Evolutionary conservation across 1,284 basidiomycete genomes (phyloP).

Genomic region (Irpex lacteus): DNA sequence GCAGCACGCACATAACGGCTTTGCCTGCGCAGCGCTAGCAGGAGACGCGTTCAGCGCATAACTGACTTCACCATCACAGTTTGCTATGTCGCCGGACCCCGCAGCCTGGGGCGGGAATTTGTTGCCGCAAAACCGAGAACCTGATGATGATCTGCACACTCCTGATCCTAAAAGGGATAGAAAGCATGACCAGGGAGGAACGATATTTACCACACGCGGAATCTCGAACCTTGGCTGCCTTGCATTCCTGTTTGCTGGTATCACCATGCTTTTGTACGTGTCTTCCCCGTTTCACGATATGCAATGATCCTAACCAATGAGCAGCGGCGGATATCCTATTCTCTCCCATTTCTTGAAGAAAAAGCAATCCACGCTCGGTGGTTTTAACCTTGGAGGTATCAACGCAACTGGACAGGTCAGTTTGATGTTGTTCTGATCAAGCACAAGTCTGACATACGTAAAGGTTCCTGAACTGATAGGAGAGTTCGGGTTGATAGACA

Average conservation of each 20-base stretch:
- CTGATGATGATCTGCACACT: constrained; percentile 73
- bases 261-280: constrained; percentile 71
- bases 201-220: constrained; percentile 71
- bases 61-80: constrained; percentile 39
- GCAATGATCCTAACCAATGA: background rate
- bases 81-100: constrained; percentile 71
- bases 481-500: constrained; percentile 66
- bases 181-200: constrained; percentile 56
- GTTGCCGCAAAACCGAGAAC: constrained; percentile 51
- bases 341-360: constrained; percentile 45
- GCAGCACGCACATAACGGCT: background rate
- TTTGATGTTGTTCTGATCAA: background rate
- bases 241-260: constrained; percentile 53
- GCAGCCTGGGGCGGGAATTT: constrained; percentile 62
- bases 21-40: background rate
- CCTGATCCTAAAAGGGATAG: constrained; percentile 72
- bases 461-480: constrained; percentile 21
- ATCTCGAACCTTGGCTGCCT: constrained; percentile 78
- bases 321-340: constrained; percentile 47
- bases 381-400: constrained; percentile 70
- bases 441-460: background rate
- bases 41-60: background rate
- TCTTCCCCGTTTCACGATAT: background rate
- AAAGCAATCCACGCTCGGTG: constrained; percentile 34
- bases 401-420: constrained; percentile 73